Conservation (phyloP, 169 alveolate species). For the Eimeria zaria region DNA sequence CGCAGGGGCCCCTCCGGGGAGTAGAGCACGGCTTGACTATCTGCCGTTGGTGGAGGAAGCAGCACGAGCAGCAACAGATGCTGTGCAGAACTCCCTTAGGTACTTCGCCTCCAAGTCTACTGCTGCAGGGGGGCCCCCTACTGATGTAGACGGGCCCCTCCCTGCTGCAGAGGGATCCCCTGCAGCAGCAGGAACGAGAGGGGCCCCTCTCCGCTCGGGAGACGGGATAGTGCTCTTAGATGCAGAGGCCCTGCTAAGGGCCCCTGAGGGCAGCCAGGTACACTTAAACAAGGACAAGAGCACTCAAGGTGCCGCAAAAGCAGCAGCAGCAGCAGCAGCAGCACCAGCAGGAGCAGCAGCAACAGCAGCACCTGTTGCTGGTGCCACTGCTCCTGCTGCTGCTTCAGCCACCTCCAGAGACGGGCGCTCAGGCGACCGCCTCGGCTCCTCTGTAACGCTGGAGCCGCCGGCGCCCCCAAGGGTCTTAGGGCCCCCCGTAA, state of each 20-base stretch:
- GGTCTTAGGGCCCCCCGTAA: neutral
- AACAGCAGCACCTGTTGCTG: neutral
- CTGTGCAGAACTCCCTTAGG: neutral
- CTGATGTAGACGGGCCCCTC: constrained; percentile 7
- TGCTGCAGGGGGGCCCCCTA: constrained; percentile 30
- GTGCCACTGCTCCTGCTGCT: neutral
- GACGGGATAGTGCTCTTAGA: neutral
- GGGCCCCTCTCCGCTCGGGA: neutral
- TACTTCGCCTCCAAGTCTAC: neutral
- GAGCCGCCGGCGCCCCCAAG: constrained; percentile 25
- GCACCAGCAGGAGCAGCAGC: no score
- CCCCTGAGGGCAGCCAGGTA: constrained; percentile 16
- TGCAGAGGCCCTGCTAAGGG: neutral
- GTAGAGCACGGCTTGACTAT: neutral
- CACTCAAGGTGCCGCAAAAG: neutral
- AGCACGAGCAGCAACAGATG: constrained; percentile 22
- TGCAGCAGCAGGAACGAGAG: neutral
- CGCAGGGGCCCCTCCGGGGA: neutral
- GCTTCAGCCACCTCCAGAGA: neutral
- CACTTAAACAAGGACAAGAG: neutral
- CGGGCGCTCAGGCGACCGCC: no score
- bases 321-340: constrained; percentile 25
- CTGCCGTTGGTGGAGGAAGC: neutral
- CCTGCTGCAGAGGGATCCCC: no score
- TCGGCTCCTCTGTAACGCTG: neutral